Evolutionary conservation across 768 basidiomycete genomes (phyloP).

Genomic region (Pisolithus albus): DNA sequence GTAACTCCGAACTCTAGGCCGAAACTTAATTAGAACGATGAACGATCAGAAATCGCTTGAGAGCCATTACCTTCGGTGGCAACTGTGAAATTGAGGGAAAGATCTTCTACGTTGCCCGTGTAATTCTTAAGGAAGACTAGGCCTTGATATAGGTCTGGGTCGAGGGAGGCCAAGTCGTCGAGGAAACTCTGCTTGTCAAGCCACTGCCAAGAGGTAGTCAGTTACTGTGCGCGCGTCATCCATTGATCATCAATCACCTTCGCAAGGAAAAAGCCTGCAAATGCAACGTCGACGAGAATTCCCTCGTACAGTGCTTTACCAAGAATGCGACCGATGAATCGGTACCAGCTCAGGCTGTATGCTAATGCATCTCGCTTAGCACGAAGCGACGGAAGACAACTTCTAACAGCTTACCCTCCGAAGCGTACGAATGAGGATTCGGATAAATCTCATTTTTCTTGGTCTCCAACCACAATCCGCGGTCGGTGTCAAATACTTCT

Average conservation of each 20-base stretch:
- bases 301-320: conserved; percentile 97
- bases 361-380: conserved; percentile 34
- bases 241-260: conserved; percentile 43
- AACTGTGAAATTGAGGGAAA: conserved; percentile 85
- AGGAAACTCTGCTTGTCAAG: conserved; percentile 86
- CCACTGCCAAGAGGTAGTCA: conserved; percentile 51
- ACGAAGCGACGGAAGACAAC: not conserved
- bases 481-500: conserved; percentile 92
- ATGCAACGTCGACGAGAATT: conserved; percentile 89
- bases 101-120: conserved; percentile 75
- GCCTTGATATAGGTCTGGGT: conserved; percentile 88
- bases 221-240: not conserved
- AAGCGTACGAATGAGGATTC: conserved; percentile 87
- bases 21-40: not conserved
- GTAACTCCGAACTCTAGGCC: conserved; percentile 73
- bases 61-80: conserved; percentile 64
- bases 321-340: conserved; percentile 86
- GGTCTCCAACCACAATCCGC: conserved; percentile 89
- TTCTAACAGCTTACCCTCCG: conserved; percentile 54
- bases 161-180: conserved; percentile 88
- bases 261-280: conserved; percentile 91
- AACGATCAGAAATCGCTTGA: not conserved
- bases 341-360: conserved; percentile 86
- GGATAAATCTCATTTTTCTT: conserved; percentile 93
- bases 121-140: conserved; percentile 92